Conservation (phyloP, 2,329 filamentous ascomycete species). For the Fusarium tanahbumbuense region DNA sequence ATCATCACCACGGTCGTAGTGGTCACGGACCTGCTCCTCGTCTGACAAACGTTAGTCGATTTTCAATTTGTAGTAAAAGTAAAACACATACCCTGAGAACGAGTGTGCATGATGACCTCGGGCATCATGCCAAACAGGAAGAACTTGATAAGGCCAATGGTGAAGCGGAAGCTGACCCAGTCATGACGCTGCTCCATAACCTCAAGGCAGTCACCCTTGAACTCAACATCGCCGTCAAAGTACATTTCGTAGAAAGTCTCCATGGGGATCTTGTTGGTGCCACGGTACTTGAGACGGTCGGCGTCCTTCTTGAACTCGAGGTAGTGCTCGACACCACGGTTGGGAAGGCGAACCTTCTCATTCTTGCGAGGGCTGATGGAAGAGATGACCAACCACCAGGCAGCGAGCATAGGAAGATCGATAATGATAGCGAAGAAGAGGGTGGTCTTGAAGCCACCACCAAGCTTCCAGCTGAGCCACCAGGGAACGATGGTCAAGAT, state of each 20-base stretch:
- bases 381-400: conserved; percentile 86
- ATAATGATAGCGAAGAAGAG: conserved; percentile 88
- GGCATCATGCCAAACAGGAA: conserved; percentile 89
- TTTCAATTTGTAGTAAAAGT: neutral
- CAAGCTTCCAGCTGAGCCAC: conserved; percentile 86
- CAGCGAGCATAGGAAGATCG: conserved; percentile 80
- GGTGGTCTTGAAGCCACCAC: conserved; percentile 86
- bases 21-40: conserved; percentile 96
- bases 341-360: conserved; percentile 89
- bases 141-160: conserved; percentile 84
- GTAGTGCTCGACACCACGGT: conserved; percentile 90
- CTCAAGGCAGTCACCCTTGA: conserved; percentile 93
- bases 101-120: conserved; percentile 91
- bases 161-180: conserved; percentile 96
- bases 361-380: conserved; percentile 88
- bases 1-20: conserved; percentile 98
- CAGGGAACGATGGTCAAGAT: conserved; percentile 77
- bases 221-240: conserved; percentile 93
- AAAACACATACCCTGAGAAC: conserved; percentile 73
- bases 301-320: conserved; percentile 79
- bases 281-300: conserved; percentile 75
- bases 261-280: conserved; percentile 84
- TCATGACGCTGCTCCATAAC: conserved; percentile 94
- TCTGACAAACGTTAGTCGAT: conserved; percentile 54
- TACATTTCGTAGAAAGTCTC: conserved; percentile 99